Evolutionary conservation across 2,329 filamentous ascomycete genomes (phyloP), one percentile per base, ranked within the genome.

Genomic region (Xylaria arbuscula): DNA sequence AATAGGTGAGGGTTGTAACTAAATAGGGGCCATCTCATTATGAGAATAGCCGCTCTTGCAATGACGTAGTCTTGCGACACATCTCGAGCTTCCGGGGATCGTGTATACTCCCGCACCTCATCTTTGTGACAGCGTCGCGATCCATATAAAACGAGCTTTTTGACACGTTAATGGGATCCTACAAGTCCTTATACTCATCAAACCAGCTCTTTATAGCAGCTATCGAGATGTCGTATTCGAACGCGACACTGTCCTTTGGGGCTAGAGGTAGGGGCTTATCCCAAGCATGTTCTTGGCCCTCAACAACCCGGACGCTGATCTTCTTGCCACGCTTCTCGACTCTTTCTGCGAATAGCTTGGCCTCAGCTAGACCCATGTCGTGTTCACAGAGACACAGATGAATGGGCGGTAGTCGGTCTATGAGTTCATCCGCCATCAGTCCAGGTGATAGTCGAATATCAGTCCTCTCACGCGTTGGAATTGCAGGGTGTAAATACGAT

Each of bases 401-500:
- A 4, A 76, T 42, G 3, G 73, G 76, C 5, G 76, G 76, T 13
- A 77, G 62, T 8, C 38, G 24, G 17, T 67, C 67, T 1, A 77
- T 48, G n/a, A 75, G 38, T 15, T 69, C 69, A 38, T 76, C 76
- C 0, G 74, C 59, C 75, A 77, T 77, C 19, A 77, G 45, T 42
- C 75, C 70, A 58, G 80, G 89, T 0, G 87, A 89, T 1, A 91
- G 80, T 11, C 86, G 83, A 1, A 84, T 85, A 68, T 88, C 84
- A 8, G 79, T 80, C 8, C 87, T 82, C 34, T 85, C 77, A 19
- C 68, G 71, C 24, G 70, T 69, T 2, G 82, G 79, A 5, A 84
- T 80, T 8, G 83, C 78, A 2, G 87, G 87, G 66, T 85, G 84
- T 40, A 90, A 78, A 74, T 90, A 91, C 0, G 85, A 85, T 5